Base-by-base conservation (phyloP, 495 filamentous ascomycete species). In the Sabuloglossum arenarium region DNA sequence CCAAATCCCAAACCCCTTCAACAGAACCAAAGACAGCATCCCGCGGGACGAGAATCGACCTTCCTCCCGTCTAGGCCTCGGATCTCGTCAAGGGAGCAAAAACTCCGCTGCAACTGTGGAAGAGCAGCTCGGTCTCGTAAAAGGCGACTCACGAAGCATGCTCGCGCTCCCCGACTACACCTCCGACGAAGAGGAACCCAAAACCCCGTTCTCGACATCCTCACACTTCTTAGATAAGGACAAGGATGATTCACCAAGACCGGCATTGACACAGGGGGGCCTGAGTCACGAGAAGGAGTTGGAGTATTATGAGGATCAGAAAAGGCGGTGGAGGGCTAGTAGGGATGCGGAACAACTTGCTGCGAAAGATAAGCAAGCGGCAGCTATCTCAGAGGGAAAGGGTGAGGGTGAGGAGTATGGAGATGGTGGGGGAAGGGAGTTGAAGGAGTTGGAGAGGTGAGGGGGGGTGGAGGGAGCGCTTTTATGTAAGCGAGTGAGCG, bases 91-190 rank as follows among this genome's bases (percentile, higher is more conserved):
- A 63, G 62, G 68, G 54, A 16, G 73, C 74, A 37, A 66, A 61
- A 59, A 67, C 63, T 31, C 39, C 55, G 61, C 50, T 11, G 77
- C 77, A 6, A 94, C 89, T 0, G 91, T 96, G 62, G 91, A 98
- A 66, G 91, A 98, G 62, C 73, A 78, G 32, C 64, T 95, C 21
- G 91, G 91, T 0, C 76, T 98, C 0, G 90, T 96, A 5, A 80
- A 81, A 62, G 88, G 86, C 14, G 85, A 89, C 29, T 59, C 57
- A 21, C n/a, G 37, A 21, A 47, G 55, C 42, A 56, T 46, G 46
- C 42, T 56, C 1, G 37, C 29, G 28, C 23, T 47, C 8, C 55
- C 55, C 0, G 55, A 47, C 5, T 56, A 56, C 27, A 39, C 27
- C 11, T 43, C 39, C 30, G 34, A 56, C 25, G 53, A 55, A 11